A percentile compares a stretch with the other conserved stretches of the same genome.
phyloP scores from a whole-genome alignment of 2,329 filamentous ascomycete genomes.

The Fusarium sambucinum region DNA sequence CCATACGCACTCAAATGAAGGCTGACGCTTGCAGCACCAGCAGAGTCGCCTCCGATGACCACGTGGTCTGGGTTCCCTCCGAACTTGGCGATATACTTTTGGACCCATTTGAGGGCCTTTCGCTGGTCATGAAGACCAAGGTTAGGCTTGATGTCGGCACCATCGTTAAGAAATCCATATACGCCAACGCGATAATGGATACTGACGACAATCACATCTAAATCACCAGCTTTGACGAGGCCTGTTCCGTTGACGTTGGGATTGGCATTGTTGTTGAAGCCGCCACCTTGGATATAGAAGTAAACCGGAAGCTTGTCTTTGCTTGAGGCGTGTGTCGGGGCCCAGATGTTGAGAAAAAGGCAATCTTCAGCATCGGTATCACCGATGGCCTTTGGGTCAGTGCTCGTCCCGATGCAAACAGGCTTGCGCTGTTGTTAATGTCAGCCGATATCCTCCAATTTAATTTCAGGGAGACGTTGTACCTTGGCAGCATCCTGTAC shows the following conservation, averaged over 20 bases:
- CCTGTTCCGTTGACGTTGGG: constrained; percentile 70
- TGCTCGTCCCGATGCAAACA: constrained; percentile 51
- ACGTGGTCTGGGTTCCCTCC: constrained; percentile 77
- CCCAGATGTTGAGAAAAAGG: constrained; percentile 74
- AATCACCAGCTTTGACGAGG: constrained; percentile 68
- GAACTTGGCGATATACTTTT: constrained; percentile 73
- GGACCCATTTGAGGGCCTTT: constrained; percentile 77
- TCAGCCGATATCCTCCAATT: not conserved
- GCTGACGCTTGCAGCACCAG: constrained; percentile 74
- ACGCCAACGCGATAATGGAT: constrained; percentile 83
- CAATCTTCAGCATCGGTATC: constrained; percentile 70
- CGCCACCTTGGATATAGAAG: constrained; percentile 70
- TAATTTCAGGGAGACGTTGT: constrained; percentile 9
- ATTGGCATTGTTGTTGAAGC: constrained; percentile 65
- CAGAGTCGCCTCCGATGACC: constrained; percentile 75
- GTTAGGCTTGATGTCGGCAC: constrained; percentile 70
- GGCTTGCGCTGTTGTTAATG: constrained; percentile 38
- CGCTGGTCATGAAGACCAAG: constrained; percentile 78
- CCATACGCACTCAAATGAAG: constrained; percentile 71
- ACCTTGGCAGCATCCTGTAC: constrained; percentile 68
- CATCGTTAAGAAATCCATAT: constrained; percentile 76
- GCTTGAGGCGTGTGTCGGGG: constrained; percentile 64
- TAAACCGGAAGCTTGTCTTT: constrained; percentile 72
- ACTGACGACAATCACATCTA: constrained; percentile 74
- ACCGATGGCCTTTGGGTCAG: constrained; percentile 33